Evolutionary conservation across 1,284 basidiomycete species (phyloP).

Genomic region (Rhodotorula glutinis): DNA sequence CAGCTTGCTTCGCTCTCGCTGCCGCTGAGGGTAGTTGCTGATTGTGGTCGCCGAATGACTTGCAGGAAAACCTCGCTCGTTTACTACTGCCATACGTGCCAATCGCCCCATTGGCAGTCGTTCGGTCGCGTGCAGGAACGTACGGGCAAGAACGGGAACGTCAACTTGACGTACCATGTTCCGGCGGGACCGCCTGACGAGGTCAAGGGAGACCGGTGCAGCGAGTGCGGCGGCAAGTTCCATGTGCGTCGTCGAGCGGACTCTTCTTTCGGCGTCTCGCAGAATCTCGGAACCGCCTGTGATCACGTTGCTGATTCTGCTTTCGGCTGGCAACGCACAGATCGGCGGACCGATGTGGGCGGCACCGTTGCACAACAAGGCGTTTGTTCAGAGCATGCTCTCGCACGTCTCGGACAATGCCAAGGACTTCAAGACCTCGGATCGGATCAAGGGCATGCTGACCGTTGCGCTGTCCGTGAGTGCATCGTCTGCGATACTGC

Average conservation of each 20-base stretch:
- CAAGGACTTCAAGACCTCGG: constrained; percentile 68
- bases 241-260: constrained; percentile 58
- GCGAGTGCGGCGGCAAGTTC: constrained; percentile 72
- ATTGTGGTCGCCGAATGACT: background rate
- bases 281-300: background rate
- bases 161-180: constrained; percentile 67
- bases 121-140: constrained; percentile 57
- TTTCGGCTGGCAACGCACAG: constrained; percentile 48
- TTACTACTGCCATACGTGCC: constrained; percentile 77
- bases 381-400: constrained; percentile 73
- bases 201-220: constrained; percentile 59
- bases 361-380: constrained; percentile 73
- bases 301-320: background rate
- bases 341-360: constrained; percentile 96
- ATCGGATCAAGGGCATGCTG: constrained; percentile 93
- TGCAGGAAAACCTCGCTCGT: constrained; percentile 74
- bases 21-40: too few species aligned
- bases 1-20: constrained; percentile 9
- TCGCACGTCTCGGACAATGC: constrained; percentile 58
- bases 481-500: constrained; percentile 22
- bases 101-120: constrained; percentile 72
- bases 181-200: constrained; percentile 65
- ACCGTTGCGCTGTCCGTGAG: constrained; percentile 78
- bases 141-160: constrained; percentile 53
- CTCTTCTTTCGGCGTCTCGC: background rate